Conservation (phyloP, 1,139 yeast species). For the Citeromyces siamensis region DNA sequence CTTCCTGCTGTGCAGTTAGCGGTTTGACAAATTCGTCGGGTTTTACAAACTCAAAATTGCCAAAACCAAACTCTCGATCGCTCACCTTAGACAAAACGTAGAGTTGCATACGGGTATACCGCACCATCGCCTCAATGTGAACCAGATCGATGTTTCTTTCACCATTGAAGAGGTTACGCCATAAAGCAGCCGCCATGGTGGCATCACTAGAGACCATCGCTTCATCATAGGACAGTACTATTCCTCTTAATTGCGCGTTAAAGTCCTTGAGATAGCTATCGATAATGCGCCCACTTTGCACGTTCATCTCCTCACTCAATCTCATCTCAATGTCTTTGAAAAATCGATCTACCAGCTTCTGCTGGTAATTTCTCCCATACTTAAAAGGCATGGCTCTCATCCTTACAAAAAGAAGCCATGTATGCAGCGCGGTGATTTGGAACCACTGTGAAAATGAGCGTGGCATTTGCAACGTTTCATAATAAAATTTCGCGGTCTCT, state of each 20-base stretch:
- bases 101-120: slow-evolving; percentile 79
- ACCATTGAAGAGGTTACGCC: slow-evolving; percentile 89
- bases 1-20: slow-evolving; percentile 51
- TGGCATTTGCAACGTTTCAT: slow-evolving; percentile 72
- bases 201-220: slow-evolving; percentile 77
- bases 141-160: slow-evolving; percentile 71
- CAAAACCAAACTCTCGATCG: slow-evolving; percentile 89
- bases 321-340: slow-evolving; percentile 85
- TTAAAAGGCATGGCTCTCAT: slow-evolving; percentile 95
- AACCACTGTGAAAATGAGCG: slow-evolving; percentile 90
- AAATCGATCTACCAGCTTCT: slow-evolving; percentile 78
- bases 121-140: slow-evolving; percentile 77
- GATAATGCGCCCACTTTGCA: slow-evolving; percentile 71
- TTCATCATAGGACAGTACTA: slow-evolving; percentile 86
- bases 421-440: slow-evolving; percentile 80
- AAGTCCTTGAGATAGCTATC: slow-evolving; percentile 84
- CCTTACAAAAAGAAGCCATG: slow-evolving; percentile 88
- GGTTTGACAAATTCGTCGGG: slow-evolving; percentile 73
- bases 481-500: slow-evolving; percentile 57
- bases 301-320: slow-evolving; percentile 75
- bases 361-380: slow-evolving; percentile 83
- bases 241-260: slow-evolving; percentile 82
- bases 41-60: slow-evolving; percentile 76
- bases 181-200: slow-evolving; percentile 75
- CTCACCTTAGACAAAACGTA: slow-evolving; percentile 76